phyloP scores from a whole-genome alignment of 2,329 filamentous ascomycete species.

The Botrytis galanthina region DNA sequence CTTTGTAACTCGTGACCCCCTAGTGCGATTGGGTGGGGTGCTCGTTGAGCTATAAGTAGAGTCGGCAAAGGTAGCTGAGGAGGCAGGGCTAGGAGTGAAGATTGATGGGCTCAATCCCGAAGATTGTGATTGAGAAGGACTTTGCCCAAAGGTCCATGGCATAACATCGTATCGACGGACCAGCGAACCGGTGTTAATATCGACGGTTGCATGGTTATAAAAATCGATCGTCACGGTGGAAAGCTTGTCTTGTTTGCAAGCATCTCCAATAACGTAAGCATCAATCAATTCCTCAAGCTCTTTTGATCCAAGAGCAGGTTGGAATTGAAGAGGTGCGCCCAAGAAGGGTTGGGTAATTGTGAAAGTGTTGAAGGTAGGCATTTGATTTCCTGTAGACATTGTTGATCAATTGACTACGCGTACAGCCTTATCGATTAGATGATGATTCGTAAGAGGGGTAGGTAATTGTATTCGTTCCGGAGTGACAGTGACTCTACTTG shows the following conservation, averaged over 20 bases:
- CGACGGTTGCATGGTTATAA: slow-evolving; percentile 55
- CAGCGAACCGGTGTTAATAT: slow-evolving; percentile 58
- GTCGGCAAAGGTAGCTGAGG: slow-evolving; percentile 45
- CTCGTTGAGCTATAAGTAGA: slow-evolving; percentile 32
- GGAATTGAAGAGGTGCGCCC: slow-evolving; percentile 60
- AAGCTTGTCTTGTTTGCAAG: slow-evolving; percentile 57
- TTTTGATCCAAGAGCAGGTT: slow-evolving; percentile 61
- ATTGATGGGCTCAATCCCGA: slow-evolving; percentile 50
- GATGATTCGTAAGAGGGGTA: background rate
- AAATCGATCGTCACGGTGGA: slow-evolving; percentile 58
- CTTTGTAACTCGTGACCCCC: slow-evolving; percentile 30
- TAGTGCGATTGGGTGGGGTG: slow-evolving; percentile 28
- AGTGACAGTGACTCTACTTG: slow-evolving; percentile 13
- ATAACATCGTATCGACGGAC: slow-evolving; percentile 44
- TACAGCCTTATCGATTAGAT: slow-evolving; percentile 10
- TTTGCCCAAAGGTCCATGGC: slow-evolving; percentile 42
- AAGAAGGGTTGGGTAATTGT: slow-evolving; percentile 59
- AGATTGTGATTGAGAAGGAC: slow-evolving; percentile 45
- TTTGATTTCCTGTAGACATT: slow-evolving; percentile 16
- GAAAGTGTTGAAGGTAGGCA: slow-evolving; percentile 22
- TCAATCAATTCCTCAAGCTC: slow-evolving; percentile 61
- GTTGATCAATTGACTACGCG: slow-evolving; percentile 1
- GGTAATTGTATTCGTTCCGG: background rate
- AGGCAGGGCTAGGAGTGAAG: slow-evolving; percentile 42
- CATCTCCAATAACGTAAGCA: slow-evolving; percentile 54